A percentile compares a stretch with the other conserved stretches of the same genome.
Conservation (phyloP, 257 asterid species). For the Ophiorrhiza pumila region DNA sequence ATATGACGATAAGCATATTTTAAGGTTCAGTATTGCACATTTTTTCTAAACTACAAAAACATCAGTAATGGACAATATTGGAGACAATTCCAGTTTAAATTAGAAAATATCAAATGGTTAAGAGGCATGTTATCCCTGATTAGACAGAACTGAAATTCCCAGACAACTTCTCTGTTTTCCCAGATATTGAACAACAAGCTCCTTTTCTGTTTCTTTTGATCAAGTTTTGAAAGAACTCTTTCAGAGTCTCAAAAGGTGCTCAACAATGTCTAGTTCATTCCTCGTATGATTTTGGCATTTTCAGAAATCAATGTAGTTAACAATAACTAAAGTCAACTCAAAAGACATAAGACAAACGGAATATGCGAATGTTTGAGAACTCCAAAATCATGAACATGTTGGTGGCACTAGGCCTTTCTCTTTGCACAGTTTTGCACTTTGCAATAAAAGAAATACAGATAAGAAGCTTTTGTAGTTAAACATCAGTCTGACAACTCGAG, state of each 20-base stretch:
- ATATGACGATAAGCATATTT: not conserved
- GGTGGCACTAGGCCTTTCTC: not conserved
- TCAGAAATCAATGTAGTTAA: no score
- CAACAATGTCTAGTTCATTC: not conserved
- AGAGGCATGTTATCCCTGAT: not conserved
- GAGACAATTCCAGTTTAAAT: conserved; percentile 3
- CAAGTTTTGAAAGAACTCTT: not conserved
- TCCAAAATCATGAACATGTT: not conserved
- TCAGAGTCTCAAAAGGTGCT: not conserved
- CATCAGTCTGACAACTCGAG: not conserved
- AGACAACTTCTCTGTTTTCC: not conserved
- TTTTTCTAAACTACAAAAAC: not conserved
- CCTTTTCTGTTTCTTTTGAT: not conserved
- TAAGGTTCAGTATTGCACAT: not conserved
- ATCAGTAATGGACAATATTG: not conserved
- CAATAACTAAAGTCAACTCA: not conserved
- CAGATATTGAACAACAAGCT: not conserved
- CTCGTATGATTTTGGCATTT: no score
- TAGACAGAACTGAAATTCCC: not conserved
- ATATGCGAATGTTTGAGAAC: not conserved
- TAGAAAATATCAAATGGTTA: not conserved
- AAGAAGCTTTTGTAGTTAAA: not conserved
- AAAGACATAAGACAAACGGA: not conserved
- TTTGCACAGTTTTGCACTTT: not conserved
- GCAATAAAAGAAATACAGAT: not conserved